These are phyloP conservation scores for Pichia heedii DNA, from an alignment of 805 yeast species.

Conservation along the genomic window DNA sequence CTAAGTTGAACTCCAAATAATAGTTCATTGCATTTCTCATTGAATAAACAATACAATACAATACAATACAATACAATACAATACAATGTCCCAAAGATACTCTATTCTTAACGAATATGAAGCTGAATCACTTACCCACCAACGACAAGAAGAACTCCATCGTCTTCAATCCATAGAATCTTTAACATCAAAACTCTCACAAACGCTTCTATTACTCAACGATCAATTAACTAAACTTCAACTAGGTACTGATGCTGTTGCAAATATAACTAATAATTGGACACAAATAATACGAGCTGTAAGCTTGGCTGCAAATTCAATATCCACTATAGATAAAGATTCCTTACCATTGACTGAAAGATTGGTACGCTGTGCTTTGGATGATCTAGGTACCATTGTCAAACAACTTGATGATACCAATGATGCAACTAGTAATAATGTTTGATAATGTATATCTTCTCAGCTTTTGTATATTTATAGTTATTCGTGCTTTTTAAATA, in stretches of 20 bases:
- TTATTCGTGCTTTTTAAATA: no score
- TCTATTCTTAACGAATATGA: conserved; percentile 13
- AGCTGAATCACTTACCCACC: conserved; percentile 19
- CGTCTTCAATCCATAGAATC: conserved; percentile 38
- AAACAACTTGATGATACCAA: not conserved
- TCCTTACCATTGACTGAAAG: conserved; percentile 53
- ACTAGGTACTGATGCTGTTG: conserved; percentile 54
- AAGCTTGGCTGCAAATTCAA: conserved; percentile 49
- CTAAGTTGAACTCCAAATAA: no score
- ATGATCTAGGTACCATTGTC: conserved; percentile 30
- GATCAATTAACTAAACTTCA: conserved; percentile 38
- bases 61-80: no score
- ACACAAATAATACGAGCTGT: conserved; percentile 50
- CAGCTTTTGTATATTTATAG: no score
- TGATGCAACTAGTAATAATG: no score
- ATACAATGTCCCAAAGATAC: conserved; percentile 7
- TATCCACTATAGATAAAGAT: conserved; percentile 34
- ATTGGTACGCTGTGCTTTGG: conserved; percentile 48
- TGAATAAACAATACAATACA: no score
- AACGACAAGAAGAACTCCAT: conserved; percentile 36
- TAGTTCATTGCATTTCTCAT: no score
- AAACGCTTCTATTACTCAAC: conserved; percentile 40
- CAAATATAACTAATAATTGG: conserved; percentile 56
- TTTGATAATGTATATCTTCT: no score
- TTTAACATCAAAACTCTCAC: conserved; percentile 37